These are phyloP conservation scores for Kockiozyma suomiensis DNA, from an alignment of 805 yeast genomes.

Conservation along the genomic window DNA sequence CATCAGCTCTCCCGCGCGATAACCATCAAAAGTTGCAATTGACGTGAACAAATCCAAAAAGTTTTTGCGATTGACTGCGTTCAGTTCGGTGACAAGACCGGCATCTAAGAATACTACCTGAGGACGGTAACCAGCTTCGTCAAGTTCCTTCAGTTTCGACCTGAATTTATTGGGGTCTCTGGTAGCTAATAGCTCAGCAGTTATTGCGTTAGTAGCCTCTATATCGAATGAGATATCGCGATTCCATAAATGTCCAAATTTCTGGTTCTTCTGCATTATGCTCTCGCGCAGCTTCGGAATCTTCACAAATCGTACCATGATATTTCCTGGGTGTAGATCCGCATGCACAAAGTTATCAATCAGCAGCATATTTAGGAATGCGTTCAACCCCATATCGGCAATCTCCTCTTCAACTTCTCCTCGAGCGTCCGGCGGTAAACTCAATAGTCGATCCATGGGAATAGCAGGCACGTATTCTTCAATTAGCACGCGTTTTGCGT, in stretches of 20 bases:
- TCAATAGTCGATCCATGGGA: slow-evolving; percentile 72
- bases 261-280: neutral
- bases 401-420: slow-evolving; percentile 51
- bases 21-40: slow-evolving; percentile 89
- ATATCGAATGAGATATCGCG: slow-evolving; percentile 31
- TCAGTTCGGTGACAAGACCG: slow-evolving; percentile 89
- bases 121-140: slow-evolving; percentile 67
- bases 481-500: slow-evolving; percentile 73
- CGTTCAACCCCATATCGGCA: slow-evolving; percentile 82
- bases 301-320: slow-evolving; percentile 71
- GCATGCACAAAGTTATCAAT: slow-evolving; percentile 94
- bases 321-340: slow-evolving; percentile 96
- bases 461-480: slow-evolving; percentile 86
- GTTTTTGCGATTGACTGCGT: slow-evolving; percentile 73
- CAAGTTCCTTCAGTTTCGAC: slow-evolving; percentile 49
- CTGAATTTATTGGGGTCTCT: slow-evolving; percentile 29
- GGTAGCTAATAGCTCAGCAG: slow-evolving; percentile 36
- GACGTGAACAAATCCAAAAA: slow-evolving; percentile 89
- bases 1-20: slow-evolving; percentile 92
- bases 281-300: slow-evolving; percentile 38
- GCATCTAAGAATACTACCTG: slow-evolving; percentile 90
- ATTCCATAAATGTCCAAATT: slow-evolving; percentile 15
- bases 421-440: slow-evolving; percentile 43
- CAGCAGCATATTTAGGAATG: slow-evolving; percentile 90
- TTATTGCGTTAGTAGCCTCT: slow-evolving; percentile 36